Percentiles rank a stretch among this genome's conserved stretches.
phyloP scores from a whole-genome alignment of 805 yeast genomes.

The Isabelozyma pseudorhagii region DNA sequence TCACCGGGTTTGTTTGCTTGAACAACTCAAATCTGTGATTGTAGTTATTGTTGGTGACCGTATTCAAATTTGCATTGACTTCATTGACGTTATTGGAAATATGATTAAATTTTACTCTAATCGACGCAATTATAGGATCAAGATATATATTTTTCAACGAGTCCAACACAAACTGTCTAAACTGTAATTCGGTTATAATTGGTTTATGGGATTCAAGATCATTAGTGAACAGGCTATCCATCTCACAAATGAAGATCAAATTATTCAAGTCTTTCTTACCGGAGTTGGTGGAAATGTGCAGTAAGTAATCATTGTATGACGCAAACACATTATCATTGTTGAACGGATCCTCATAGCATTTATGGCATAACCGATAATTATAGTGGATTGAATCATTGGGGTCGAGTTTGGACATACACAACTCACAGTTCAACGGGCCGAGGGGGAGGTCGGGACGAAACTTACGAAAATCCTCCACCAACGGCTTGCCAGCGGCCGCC shows the following conservation, averaged over 20 bases:
- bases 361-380: conserved; percentile 24
- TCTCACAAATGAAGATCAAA: conserved; percentile 17
- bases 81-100: conserved; percentile 31
- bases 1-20: conserved; percentile 16
- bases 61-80: conserved; percentile 6
- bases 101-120: conserved; percentile 25
- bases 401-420: conserved; percentile 21
- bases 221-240: conserved; percentile 16
- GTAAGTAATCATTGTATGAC: conserved; percentile 26
- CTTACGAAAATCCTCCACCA: neutral
- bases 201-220: conserved; percentile 17
- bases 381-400: conserved; percentile 19
- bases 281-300: conserved; percentile 12
- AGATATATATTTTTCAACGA: conserved; percentile 33
- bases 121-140: conserved; percentile 37
- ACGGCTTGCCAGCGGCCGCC: neutral
- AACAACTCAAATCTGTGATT: neutral
- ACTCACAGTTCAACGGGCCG: conserved; percentile 17
- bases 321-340: conserved; percentile 19
- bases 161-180: conserved; percentile 31
- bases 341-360: conserved; percentile 29
- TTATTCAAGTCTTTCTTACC: conserved; percentile 10
- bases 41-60: conserved; percentile 9
- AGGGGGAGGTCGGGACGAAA: neutral
- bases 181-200: conserved; percentile 29